Conservation (phyloP, 2,329 filamentous ascomycete species). For the Botryotinia narcissicola region DNA sequence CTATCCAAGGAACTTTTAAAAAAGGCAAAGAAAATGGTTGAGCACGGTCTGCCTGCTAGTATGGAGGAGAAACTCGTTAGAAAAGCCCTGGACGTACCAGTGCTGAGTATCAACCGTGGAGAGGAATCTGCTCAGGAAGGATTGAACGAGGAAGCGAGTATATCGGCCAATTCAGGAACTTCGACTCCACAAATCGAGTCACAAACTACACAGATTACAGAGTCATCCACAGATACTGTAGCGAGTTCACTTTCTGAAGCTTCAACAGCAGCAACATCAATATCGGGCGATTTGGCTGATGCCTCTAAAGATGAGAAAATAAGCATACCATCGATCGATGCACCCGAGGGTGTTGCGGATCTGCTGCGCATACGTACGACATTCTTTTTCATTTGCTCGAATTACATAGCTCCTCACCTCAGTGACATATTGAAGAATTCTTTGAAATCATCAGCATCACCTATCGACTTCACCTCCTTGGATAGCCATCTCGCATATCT, state of each 20-base stretch:
- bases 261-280: constrained; percentile 41
- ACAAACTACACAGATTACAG: constrained; percentile 36
- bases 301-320: constrained; percentile 30
- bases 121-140: constrained; percentile 42
- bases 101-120: constrained; percentile 65
- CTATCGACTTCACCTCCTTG: constrained; percentile 67
- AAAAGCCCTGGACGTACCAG: constrained; percentile 71
- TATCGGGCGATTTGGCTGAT: constrained; percentile 32
- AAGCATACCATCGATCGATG: constrained; percentile 27
- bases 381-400: constrained; percentile 49
- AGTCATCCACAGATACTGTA: constrained; percentile 38
- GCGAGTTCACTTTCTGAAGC: constrained; percentile 41
- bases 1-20: constrained; percentile 61
- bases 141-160: constrained; percentile 33
- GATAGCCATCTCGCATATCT: constrained; percentile 67
- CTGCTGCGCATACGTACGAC: constrained; percentile 50
- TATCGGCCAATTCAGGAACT: constrained; percentile 32
- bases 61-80: constrained; percentile 84
- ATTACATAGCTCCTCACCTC: constrained; percentile 45
- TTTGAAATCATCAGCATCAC: constrained; percentile 39
- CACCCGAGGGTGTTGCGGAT: constrained; percentile 41
- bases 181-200: constrained; percentile 37
- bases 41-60: constrained; percentile 65
- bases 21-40: constrained; percentile 71
- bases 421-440: constrained; percentile 41